Evolutionary conservation across 306 rosid genomes (phyloP), one percentile per base, ranked within the genome.

Genomic region (Cicer yamashitae): DNA sequence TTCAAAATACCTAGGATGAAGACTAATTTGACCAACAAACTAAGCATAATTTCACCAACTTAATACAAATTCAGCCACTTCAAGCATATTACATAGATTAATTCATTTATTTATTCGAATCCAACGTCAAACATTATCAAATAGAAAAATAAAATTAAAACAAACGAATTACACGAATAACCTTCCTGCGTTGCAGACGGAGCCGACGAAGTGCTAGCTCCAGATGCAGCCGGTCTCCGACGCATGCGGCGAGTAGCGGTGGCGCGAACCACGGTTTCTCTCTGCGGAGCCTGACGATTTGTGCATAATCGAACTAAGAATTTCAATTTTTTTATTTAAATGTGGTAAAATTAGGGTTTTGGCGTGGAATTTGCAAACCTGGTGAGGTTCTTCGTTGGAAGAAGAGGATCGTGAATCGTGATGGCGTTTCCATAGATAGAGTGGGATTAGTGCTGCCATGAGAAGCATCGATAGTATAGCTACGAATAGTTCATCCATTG

Each of bases 181-280:
- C 97, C 99, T 96, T 90, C 92, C 7, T 62, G 80, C n/a, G 73
- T 22, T 12, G 87, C 77, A 45, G 88, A 85, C 1, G 87, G 77
- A 39, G 88, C 90, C 8, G 96, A 80, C 0, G 96, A 94, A 34
- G 96, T 67, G 80, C 98, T 89, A 62, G 99, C 96, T 81, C 91
- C 97, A 37, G 96, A 79, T 39, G 96, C 82, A 73, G 91, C 92
- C 0, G 86, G 88, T 73, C 99, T 79, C 79, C 99, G 89, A 46
- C 99, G 96, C 98, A 96, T 96, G 47, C 98, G 91, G 22, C 91
- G 87, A 77, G 86, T 67, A 50, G 82, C 93, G 68, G 96, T 65
- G 46, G 96, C 90, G 14, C 97, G 97, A 5, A 84, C 92, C 25
- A 82, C 99, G 25, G 91, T 77, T 79, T 92, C 98, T 72, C 92